Percentiles rank a stretch among this genome's conserved stretches.
These are phyloP conservation scores for Boletus rufocinnamomeus DNA, from an alignment of 768 basidiomycete genomes.

Conservation along the genomic window DNA sequence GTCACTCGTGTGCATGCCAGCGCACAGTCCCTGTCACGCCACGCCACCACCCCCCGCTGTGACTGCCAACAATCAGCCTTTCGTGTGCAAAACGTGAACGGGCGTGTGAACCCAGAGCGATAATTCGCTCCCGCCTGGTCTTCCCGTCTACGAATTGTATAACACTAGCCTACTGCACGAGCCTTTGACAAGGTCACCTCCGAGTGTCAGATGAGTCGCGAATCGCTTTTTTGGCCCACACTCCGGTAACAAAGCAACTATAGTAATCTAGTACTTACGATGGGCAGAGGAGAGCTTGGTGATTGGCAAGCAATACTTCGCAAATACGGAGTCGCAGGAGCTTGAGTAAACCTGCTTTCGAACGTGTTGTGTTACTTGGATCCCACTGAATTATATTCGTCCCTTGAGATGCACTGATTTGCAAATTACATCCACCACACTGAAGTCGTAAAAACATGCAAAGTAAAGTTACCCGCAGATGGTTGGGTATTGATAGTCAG, in stretches of 20 bases:
- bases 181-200: conserved; percentile 76
- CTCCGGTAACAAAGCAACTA: conserved; percentile 65
- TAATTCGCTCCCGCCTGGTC: too few relatives aligned
- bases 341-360: conserved; percentile 8
- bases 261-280: too few relatives aligned
- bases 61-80: too few relatives aligned
- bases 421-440: not conserved
- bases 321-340: conserved; percentile 65
- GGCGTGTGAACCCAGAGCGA: too few relatives aligned
- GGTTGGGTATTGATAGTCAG: conserved; percentile 52
- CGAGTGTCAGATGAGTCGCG: conserved; percentile 75
- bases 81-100: too few relatives aligned
- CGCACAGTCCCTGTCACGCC: too few relatives aligned
- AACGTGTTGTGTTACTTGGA: not conserved
- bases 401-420: conserved; percentile 2
- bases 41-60: too few relatives aligned
- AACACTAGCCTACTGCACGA: too few relatives aligned
- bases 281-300: conserved; percentile 80
- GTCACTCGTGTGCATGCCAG: too few relatives aligned
- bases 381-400: not conserved
- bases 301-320: conserved; percentile 62
- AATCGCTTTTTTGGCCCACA: conserved; percentile 68
- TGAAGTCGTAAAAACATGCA: not conserved
- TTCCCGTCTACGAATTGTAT: too few relatives aligned
- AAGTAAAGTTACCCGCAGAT: conserved; percentile 51